Evolutionary conservation across 306 rosid genomes (phyloP), one percentile per base, ranked within the genome.

Genomic region (Mimosa pudica): DNA sequence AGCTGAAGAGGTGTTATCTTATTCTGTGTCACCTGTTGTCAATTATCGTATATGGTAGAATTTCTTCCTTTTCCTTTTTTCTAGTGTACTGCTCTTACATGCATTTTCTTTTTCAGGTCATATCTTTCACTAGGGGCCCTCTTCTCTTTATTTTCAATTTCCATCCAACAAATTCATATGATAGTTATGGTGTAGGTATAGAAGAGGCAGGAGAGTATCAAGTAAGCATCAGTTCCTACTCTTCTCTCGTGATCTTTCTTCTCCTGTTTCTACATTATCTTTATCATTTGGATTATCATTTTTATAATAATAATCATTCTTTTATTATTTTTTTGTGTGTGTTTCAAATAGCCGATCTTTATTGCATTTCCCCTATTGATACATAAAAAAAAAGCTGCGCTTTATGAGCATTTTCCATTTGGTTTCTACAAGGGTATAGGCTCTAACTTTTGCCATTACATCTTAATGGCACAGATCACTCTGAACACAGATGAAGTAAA

Each of bases 141-240:
- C 81, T 91, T 85, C 90, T 95, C 78, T 89, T 95, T 82, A 17
- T 91, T 84, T 91, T 89, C 84, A 95, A 95, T 83, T 92, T 95
- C 82, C 98, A 95, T 85, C 98, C 98, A 45, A 83, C 90, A 63
- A 87, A 92, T 74, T 89, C 94, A 61, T 89, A 90, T 46, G 88
- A 87, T 74, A 84, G 86, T 76, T 92, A 92, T 73, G 60, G 70
- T 24, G 82, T 95, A 55, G 98, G 98, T 16, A 97, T 91, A 71
- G 98, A 95, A 79, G 98, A 95, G 82, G 98, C 98, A 64, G 98
- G 98, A 81, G 98, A 92, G 60, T 95, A 95, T 86, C 92, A 88
- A 81, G 98, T 95, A 85, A 71, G 94, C 84, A 57, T 38, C 18
- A 30, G 3, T 55, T 62, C 71, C 41, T 72, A 64, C 68, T 73